Evolutionary conservation across 2,329 filamentous ascomycete species (phyloP), one percentile per base, ranked within the genome.

Genomic region (Davidsoniella eucalypti): DNA sequence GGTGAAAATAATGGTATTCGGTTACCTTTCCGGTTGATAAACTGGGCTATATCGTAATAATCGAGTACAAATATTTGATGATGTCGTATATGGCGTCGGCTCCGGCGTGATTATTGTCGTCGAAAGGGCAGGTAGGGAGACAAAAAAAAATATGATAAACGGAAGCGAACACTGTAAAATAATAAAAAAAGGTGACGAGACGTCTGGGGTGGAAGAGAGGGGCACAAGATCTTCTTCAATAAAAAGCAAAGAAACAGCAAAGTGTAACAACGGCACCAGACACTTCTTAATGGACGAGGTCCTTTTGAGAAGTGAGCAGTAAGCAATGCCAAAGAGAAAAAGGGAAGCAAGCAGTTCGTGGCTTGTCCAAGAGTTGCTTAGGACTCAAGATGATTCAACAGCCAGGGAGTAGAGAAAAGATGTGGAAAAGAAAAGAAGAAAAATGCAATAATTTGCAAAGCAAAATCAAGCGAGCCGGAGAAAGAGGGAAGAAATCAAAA

Each of bases 211-310:
- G 29, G 8, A 29, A 17, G 37, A 18, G 29, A 4, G 44, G 33
- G 44, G 44, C 29, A 47, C 38, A 47, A 47, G 44, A 47, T 47
- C 36, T 47, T 47, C 33, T 47, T 47, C 44, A 38, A 37, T 18
- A 16, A 33, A 33, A 33, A 12, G 29, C 8, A 33, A 9, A 33
- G 29, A 33, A 33, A 5, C 21, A 33, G 29, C 4, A 9, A 33
- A 33, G 29, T 9, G 29, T 12, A 33, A 3, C 29, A 12, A 33
- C 12, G 12, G 29, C 29, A 33, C 29, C 29, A 33, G 4, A 9
- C 8, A 33, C 8, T 33, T 33, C 29, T 12, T 12, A 12, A 9
- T 12, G 9, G 12, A 12, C 29, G 7, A 33, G 3, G 29, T 33
- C 29, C 29, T 33, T 33, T 33, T 33, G 12, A 12, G 12, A 12